phyloP scores from a whole-genome alignment of 192 early-diverging fungal genomes.

The Endogone sp. region DNA sequence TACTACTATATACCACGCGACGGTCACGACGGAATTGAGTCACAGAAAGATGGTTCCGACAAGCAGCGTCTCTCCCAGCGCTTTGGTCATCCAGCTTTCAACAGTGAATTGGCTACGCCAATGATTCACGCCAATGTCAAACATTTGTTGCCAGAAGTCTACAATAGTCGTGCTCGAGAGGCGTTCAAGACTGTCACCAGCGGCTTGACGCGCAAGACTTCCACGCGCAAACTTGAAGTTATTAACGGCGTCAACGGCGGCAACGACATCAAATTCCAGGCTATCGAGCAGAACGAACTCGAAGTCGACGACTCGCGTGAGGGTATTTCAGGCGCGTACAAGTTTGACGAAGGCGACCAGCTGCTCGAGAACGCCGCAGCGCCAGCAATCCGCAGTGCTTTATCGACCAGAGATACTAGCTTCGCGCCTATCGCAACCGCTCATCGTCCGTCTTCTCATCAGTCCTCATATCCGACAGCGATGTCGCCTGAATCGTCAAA shows the following conservation, averaged over 20 bases:
- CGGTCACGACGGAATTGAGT: conserved; percentile 20
- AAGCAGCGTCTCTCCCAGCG: conserved; percentile 37
- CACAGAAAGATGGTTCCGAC: conserved; percentile 5
- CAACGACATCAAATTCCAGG: conserved; percentile 26
- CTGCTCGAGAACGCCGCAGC: neutral
- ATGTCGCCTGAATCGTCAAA: neutral
- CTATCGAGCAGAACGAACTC: conserved; percentile 25
- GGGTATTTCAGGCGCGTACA: conserved; percentile 21
- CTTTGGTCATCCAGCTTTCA: conserved; percentile 66
- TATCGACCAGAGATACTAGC: neutral
- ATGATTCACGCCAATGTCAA: conserved; percentile 64
- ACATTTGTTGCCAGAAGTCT: conserved; percentile 60
- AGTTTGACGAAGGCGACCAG: conserved; percentile 21
- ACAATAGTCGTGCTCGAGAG: conserved; percentile 39
- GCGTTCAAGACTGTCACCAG: conserved; percentile 15
- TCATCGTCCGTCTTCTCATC: neutral
- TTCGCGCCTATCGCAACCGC: neutral
- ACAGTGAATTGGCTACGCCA: conserved; percentile 55
- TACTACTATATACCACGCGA: conserved; percentile 47
- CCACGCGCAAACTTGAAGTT: conserved; percentile 17
- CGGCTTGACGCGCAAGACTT: conserved; percentile 24
- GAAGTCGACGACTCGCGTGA: conserved; percentile 30
- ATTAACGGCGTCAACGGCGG: conserved; percentile 10
- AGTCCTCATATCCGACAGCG: neutral
- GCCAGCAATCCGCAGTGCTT: neutral